phyloP scores from a whole-genome alignment of 2,329 filamentous ascomycete species.

The Xylaria polymorpha region DNA sequence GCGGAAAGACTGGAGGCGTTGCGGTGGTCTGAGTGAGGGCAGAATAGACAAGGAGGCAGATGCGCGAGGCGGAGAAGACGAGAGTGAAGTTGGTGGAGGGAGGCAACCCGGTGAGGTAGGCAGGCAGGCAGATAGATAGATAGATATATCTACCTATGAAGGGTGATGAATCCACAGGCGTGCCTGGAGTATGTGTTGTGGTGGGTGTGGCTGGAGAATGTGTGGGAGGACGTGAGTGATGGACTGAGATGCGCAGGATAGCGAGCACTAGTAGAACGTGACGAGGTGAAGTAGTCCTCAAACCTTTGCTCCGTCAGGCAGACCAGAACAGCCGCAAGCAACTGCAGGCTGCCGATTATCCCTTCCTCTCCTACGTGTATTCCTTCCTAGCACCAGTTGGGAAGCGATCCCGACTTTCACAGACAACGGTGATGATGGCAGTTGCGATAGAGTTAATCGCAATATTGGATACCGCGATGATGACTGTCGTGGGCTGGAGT shows the following conservation, averaged over 20 bases:
- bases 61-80: conserved; percentile 26
- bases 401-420: conserved; percentile 15
- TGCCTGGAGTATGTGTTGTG: conserved; percentile 8
- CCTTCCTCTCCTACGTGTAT: conserved; percentile 31
- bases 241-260: conserved; percentile 42
- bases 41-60: conserved; percentile 34
- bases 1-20: conserved; percentile 33
- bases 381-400: conserved; percentile 22
- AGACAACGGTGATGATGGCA: conserved; percentile 18
- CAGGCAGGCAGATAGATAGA: not conserved
- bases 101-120: conserved; percentile 21
- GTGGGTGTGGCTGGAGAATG: conserved; percentile 47
- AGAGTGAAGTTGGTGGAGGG: conserved; percentile 19
- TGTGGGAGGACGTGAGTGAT: conserved; percentile 44
- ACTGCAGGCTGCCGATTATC: conserved; percentile 44
- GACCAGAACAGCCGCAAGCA: conserved; percentile 41
- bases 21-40: conserved; percentile 31
- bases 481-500: conserved; percentile 15
- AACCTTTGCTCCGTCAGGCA: conserved; percentile 45
- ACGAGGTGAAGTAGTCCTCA: conserved; percentile 16
- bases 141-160: conserved; percentile 34
- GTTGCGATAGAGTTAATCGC: conserved; percentile 18
- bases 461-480: conserved; percentile 19
- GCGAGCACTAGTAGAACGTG: conserved; percentile 45
- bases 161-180: conserved; percentile 39